A percentile compares a stretch with the other conserved stretches of the same genome.
These are phyloP conservation scores for Misopates orontium DNA, from an alignment of 257 asterid genomes.

Conservation along the genomic window DNA sequence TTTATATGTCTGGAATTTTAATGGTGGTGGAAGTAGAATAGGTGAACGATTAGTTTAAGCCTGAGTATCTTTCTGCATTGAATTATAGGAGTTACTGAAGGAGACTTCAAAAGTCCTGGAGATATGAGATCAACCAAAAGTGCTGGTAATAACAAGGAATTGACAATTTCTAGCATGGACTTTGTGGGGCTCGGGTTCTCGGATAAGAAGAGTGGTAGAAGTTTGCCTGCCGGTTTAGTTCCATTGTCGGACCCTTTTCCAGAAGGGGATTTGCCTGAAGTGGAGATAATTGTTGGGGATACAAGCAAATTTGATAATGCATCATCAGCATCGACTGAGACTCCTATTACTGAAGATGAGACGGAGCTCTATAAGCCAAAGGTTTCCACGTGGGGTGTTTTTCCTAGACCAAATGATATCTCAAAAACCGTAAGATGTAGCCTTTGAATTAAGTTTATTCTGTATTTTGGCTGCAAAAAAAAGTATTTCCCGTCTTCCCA, in stretches of 20 bases:
- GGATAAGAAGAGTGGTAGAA: conserved; percentile 70
- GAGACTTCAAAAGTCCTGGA: conserved; percentile 29
- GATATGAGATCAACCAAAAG: conserved; percentile 31
- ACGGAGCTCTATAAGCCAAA: conserved; percentile 73
- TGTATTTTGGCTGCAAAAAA: not conserved
- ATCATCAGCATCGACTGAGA: conserved; percentile 25
- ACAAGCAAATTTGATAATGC: conserved; percentile 56
- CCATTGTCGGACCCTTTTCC: conserved; percentile 58
- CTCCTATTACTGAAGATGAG: conserved; percentile 38
- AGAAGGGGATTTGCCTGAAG: conserved; percentile 70
- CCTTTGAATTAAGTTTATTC: not conserved
- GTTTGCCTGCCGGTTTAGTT: conserved; percentile 78
- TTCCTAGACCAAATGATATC: conserved; percentile 85
- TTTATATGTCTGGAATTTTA: not conserved
- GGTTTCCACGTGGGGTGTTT: conserved; percentile 98
- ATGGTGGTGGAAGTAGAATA: conserved; percentile 12
- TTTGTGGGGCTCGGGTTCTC: conserved; percentile 86
- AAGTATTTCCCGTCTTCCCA: not conserved
- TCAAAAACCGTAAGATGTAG: conserved; percentile 64
- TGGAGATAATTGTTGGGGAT: conserved; percentile 81
- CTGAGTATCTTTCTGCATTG: conserved; percentile 19
- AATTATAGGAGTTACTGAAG: conserved; percentile 43
- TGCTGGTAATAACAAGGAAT: conserved; percentile 37
- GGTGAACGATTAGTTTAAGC: conserved; percentile 13
- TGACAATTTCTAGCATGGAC: conserved; percentile 63